These are phyloP conservation scores for Ophioceras dolichostomum DNA, from an alignment of 2,329 filamentous ascomycete genomes.

Conservation along the genomic window DNA sequence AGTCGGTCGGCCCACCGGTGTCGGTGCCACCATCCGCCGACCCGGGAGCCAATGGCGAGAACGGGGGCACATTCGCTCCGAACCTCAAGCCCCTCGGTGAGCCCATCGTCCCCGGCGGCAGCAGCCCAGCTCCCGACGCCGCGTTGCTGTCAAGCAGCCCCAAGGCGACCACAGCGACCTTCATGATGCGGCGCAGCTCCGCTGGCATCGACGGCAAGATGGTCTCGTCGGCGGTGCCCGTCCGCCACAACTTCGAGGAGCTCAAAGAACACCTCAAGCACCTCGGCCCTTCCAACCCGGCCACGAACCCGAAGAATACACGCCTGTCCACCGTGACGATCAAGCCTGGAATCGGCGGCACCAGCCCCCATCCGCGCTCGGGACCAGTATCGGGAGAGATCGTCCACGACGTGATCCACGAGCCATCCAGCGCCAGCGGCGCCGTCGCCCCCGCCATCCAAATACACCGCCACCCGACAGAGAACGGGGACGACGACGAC, in stretches of 20 bases:
- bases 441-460: slow-evolving; percentile 6
- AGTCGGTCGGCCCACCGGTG: slow-evolving; percentile 14
- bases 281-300: slow-evolving; percentile 55
- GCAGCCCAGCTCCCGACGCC: slow-evolving; percentile 22
- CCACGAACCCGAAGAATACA: slow-evolving; percentile 50
- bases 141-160: slow-evolving; percentile 30
- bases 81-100: slow-evolving; percentile 12
- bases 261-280: slow-evolving; percentile 52
- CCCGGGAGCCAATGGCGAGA: slow-evolving; percentile 6
- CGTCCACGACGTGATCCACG: neutral
- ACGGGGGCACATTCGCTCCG: slow-evolving; percentile 22
- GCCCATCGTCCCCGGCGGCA: slow-evolving; percentile 4
- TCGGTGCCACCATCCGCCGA: slow-evolving; percentile 9
- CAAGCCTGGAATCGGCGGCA: slow-evolving; percentile 30
- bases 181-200: slow-evolving; percentile 47
- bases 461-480: neutral
- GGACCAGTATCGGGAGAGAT: neutral
- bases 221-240: slow-evolving; percentile 33
- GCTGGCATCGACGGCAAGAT: slow-evolving; percentile 38
- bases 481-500: slow-evolving; percentile 7
- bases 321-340: slow-evolving; percentile 54
- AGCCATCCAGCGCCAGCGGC: slow-evolving; percentile 1
- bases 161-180: slow-evolving; percentile 37
- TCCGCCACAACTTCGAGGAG: slow-evolving; percentile 49
- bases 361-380: slow-evolving; percentile 3